Base-by-base conservation (phyloP, 2,329 filamentous ascomycete species). In the Paramyrothecium sp. region DNA sequence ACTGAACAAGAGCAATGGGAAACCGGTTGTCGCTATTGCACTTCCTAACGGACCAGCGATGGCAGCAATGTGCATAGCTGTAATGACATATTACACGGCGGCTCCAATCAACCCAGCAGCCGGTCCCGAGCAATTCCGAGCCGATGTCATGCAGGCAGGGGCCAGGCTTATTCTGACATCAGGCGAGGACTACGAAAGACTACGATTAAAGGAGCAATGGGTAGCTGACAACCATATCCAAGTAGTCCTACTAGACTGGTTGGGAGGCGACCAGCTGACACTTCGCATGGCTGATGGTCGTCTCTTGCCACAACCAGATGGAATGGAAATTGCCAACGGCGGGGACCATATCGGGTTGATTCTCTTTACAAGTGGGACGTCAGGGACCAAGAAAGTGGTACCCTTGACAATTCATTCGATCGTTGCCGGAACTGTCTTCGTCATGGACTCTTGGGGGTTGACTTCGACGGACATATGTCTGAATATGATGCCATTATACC, bases 401-500 rank as follows among this genome's bases (percentile, higher is more conserved):
- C 82, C 82, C 1, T 72, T 84, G 23, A 79, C 76, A 2, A 70
- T 77, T 0, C 77, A 81, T 58, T 78, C 80, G 3, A 76, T 85
- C 53, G 68, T 84, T 10, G 71, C 75, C 8, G 81, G 82, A 2
- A 77, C 82, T 3, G 73, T 76, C 2, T 80, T 80, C 56, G 81
- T 84, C 5, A 78, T 83, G 26, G 76, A 81, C 19, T 83, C 80
- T 0, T 84, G 81, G 79, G 78, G 77, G 2, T 64, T 85, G 19
- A 75, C 68, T 1, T 63, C 71, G 2, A 64, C 68, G 1, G 82
- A 84, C 61, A 73, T 77, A 1, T 85, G 82, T 63, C 65, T 84
- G 22, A 85, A 85, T 63, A 83, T 84, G 78, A 85, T 85, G 82
- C 82, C 82, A 0, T 68, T 86, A 7, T 82, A 83, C 65, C 82